A percentile compares a stretch with the other conserved stretches of the same genome.
phyloP scores from a whole-genome alignment of 2,329 filamentous ascomycete genomes.

The Colletotrichum aenigma region DNA sequence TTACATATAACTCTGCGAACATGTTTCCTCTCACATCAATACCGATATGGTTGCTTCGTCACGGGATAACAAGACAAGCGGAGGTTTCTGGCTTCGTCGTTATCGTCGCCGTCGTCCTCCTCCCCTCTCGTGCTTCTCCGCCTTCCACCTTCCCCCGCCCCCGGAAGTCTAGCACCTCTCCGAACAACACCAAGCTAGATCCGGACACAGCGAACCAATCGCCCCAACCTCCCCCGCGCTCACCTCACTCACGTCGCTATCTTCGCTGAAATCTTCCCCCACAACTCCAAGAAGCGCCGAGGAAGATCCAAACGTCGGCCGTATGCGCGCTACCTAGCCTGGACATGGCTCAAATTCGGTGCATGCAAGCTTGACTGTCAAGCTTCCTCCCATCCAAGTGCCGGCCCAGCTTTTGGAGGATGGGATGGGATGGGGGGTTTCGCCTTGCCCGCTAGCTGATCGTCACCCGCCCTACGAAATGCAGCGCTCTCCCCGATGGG shows the following conservation, averaged over 20 bases:
- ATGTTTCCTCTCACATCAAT: neutral
- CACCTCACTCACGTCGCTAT: neutral
- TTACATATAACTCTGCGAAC: neutral
- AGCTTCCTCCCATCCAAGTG: neutral
- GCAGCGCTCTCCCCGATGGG: neutral
- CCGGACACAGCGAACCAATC: slow-evolving; percentile 4
- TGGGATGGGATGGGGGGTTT: neutral
- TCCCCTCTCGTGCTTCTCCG: neutral
- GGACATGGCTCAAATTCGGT: neutral
- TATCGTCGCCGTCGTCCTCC: neutral
- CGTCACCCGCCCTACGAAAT: neutral
- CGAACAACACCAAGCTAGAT: neutral
- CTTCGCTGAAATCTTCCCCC: slow-evolving; percentile 10
- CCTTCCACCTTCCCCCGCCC: neutral
- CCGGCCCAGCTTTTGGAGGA: neutral
- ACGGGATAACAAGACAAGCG: neutral
- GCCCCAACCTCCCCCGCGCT: neutral
- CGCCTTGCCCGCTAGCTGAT: neutral
- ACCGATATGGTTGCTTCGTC: neutral
- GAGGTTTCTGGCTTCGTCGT: neutral
- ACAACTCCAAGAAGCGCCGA: neutral
- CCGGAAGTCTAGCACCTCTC: neutral
- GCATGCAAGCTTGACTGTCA: neutral
- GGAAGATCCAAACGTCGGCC: neutral
- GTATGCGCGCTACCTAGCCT: neutral